Evolutionary conservation across 176 grass and related monocot species (phyloP).

Genomic region (Poa pratensis): DNA sequence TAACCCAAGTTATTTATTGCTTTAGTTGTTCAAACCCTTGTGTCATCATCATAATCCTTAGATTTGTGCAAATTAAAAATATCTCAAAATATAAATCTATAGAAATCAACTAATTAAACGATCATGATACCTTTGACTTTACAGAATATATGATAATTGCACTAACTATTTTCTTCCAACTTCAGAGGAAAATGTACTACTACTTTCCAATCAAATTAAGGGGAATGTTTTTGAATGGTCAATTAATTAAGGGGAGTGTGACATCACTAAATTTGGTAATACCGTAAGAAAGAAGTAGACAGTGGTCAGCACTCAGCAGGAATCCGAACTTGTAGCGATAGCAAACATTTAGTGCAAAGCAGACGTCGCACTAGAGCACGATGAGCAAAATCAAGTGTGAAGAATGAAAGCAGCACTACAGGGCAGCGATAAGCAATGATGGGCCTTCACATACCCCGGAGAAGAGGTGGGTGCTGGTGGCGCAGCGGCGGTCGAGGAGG

Average conservation of each 20-base stretch:
- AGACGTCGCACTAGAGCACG: background rate
- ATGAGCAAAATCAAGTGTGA: background rate
- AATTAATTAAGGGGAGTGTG: too few relatives aligned
- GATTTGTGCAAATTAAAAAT: background rate
- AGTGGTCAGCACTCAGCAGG: background rate
- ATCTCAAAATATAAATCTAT: background rate
- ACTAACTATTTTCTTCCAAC: background rate
- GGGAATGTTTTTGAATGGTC: too few relatives aligned
- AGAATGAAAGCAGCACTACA: background rate
- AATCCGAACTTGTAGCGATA: background rate
- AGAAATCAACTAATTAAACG: background rate
- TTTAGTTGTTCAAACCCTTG: background rate
- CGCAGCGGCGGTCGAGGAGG: constrained; percentile 68
- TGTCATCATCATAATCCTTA: background rate
- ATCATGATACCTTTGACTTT: background rate
- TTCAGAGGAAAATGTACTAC: background rate
- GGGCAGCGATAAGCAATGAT: background rate
- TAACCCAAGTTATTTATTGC: background rate
- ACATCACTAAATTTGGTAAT: too few relatives aligned
- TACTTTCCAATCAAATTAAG: too few relatives aligned
- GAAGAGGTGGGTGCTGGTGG: constrained; percentile 87
- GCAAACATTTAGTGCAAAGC: background rate
- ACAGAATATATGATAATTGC: background rate
- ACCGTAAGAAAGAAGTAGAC: too few relatives aligned
- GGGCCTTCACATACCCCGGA: constrained; percentile 52